Base-by-base conservation (phyloP, 768 basidiomycete species). In the Artomyces pyxidatus region DNA sequence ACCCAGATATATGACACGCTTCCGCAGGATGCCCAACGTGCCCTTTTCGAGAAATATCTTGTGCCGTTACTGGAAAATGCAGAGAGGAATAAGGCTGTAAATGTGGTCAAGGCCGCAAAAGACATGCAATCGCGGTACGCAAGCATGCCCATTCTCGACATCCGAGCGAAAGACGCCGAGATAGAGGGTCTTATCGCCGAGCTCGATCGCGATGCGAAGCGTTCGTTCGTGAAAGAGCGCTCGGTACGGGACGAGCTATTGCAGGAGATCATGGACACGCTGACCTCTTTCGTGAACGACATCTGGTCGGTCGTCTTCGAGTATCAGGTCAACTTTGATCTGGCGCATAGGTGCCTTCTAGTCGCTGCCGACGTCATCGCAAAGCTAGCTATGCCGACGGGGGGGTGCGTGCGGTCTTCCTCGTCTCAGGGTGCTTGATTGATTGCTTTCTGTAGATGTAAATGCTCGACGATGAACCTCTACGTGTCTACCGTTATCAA, bases 281-380 rank as follows among this genome's bases (percentile, higher is more conserved):
- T 85, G 21, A 64, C 73, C 0, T 58, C 58, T n/a, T 85, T 82
- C 82, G 58, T 85, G 42, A 76, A 70, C 58, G 74, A 80, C 53
- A 76, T 85, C 29, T 86, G 84, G 84, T 68, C 60, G 46, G 68
- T 73, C 27, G 76, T 76, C 8, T 84, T 76, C 54, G 82, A 85
- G 52, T 73, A 80, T 54, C 65, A 72, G 16, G 70, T 73, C 27
- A 62, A 77, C 54, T 85, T 75, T 52, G 48, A 53, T 2, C 56
- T 67, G 21, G 83, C 78, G 0, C 84, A 86, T 55, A 55, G 61
- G 2, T 81, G 80, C 54, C 71, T 86, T 2, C 54, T 81, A 22
- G 80, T 75, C 49, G 66, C 70, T 8, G 70, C 70, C 38, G 72
- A 76, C 12, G 71, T 71, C 0, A 52, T 82, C 35, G 61, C 66